These are phyloP conservation scores for Paecilomyces variotii DNA, from an alignment of 2,329 filamentous ascomycete species.

Conservation along the genomic window DNA sequence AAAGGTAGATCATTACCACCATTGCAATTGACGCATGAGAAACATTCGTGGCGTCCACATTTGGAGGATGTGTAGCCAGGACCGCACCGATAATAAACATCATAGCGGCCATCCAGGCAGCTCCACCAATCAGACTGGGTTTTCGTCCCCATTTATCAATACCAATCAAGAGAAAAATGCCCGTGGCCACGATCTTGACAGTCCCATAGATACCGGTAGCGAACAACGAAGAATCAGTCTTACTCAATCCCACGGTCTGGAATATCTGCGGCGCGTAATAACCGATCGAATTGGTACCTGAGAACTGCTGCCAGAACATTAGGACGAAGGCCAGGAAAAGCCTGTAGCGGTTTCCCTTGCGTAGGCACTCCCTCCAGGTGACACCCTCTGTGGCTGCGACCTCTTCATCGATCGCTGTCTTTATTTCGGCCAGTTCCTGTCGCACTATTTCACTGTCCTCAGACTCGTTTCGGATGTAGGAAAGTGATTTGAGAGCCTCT, in stretches of 20 bases:
- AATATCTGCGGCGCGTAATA: conserved; percentile 35
- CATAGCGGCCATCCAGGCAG: conserved; percentile 27
- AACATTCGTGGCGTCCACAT: conserved; percentile 16
- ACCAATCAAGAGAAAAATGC: conserved; percentile 27
- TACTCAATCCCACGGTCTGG: conserved; percentile 25
- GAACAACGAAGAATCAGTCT: conserved; percentile 25
- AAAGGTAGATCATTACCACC: conserved; percentile 46
- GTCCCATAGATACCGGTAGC: conserved; percentile 32
- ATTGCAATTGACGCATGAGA: conserved; percentile 25
- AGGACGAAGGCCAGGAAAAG: conserved; percentile 28
- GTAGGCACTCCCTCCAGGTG: conserved; percentile 33
- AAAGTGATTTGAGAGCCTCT: conserved; percentile 33
- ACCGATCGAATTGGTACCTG: conserved; percentile 31
- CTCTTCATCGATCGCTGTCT: conserved; percentile 35
- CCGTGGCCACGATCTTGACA: conserved; percentile 30
- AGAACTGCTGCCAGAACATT: conserved; percentile 36
- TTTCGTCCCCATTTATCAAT: conserved; percentile 32
- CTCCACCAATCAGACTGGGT: conserved; percentile 26
- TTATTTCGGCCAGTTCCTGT: conserved; percentile 31
- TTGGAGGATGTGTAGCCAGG: conserved; percentile 24
- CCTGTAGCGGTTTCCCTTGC: conserved; percentile 30
- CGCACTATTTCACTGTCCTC: conserved; percentile 17
- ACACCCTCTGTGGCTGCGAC: conserved; percentile 31
- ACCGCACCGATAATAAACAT: conserved; percentile 33
- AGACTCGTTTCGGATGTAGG: conserved; percentile 28